Percentiles rank a stretch among this genome's conserved stretches.
phyloP scores from a whole-genome alignment of 192 early-diverging fungal species.

The Backusella psychrophila region DNA sequence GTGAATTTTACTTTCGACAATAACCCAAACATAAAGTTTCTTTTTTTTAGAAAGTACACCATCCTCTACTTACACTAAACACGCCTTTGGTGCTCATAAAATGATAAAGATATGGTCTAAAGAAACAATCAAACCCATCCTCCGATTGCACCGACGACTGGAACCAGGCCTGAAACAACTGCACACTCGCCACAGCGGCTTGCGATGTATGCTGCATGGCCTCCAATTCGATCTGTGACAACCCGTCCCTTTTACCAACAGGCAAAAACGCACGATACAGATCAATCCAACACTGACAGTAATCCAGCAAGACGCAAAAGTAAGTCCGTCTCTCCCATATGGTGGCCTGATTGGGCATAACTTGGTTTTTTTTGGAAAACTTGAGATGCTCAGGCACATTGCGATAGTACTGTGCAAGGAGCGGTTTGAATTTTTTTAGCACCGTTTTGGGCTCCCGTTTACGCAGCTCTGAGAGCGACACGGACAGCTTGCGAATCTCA shows the following conservation, averaged over 20 bases:
- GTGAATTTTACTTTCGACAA: no score
- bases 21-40: no score
- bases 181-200: conserved; percentile 10
- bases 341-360: neutral
- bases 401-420: neutral
- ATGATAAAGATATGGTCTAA: conserved; percentile 33
- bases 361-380: neutral
- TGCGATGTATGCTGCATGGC: conserved; percentile 19
- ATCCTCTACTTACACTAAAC: conserved; percentile 17
- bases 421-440: neutral
- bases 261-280: conserved; percentile 20
- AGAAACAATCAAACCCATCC: conserved; percentile 27
- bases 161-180: conserved; percentile 18
- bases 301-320: conserved; percentile 24
- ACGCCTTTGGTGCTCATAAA: conserved; percentile 21
- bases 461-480: neutral
- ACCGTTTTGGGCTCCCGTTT: neutral
- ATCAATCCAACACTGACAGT: conserved; percentile 23
- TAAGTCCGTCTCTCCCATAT: conserved; percentile 15
- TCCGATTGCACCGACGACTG: neutral
- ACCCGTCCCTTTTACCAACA: neutral
- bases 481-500: neutral
- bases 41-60: no score
- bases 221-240: neutral
- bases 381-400: neutral